Base-by-base conservation (phyloP, 2,329 filamentous ascomycete species). In the Diaporthe vaccinii region DNA sequence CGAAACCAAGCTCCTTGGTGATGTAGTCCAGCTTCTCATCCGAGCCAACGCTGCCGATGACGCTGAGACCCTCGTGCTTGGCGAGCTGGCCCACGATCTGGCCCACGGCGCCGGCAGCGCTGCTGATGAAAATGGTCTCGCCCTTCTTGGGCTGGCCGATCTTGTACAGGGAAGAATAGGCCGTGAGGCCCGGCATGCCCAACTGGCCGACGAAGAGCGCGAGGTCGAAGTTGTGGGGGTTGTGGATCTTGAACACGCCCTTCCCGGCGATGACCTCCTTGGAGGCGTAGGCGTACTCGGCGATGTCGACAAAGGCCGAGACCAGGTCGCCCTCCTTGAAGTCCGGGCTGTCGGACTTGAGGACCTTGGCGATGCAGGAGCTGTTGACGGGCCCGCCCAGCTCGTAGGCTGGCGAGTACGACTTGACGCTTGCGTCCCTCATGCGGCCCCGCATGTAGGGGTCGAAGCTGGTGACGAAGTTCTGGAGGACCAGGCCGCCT, bases 381-480 rank as follows among this genome's bases (percentile, higher is more conserved):
- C 92, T 96, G 78, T 84, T 85, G 77, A 98, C 89, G 77, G 94
- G 90, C 79, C 90, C 84, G 82, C 88, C 87, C 62, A 94, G 83
- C 22, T 87, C 82, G 80, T 92, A 95, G 3, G 93, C 84, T 1
- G 92, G 87, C 31, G 87, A 82, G 86, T 95, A 97, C 14, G 93
- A 95, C 85, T 93, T 91, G 81, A 85, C 80, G 49, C 86, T 83
- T 9, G 93, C 81, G 65, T 87, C 84, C 65, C 94, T 92, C 93
- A 98, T 96, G 79, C 91, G 90, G 76, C 93, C 93, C 74, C 95
- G 93, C 87, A 94, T 91, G 86, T 97, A 98, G 2, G 95, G 95
- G 84, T 98, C 95, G 85, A 93, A 93, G 55, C 94, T 96, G 78
- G 92, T 88, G 83, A 93, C 95, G 80, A 93, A 89, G 79, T 93